These are phyloP conservation scores for Ceratocystis albifundus DNA, from an alignment of 2,329 filamentous ascomycete species.

Conservation along the genomic window DNA sequence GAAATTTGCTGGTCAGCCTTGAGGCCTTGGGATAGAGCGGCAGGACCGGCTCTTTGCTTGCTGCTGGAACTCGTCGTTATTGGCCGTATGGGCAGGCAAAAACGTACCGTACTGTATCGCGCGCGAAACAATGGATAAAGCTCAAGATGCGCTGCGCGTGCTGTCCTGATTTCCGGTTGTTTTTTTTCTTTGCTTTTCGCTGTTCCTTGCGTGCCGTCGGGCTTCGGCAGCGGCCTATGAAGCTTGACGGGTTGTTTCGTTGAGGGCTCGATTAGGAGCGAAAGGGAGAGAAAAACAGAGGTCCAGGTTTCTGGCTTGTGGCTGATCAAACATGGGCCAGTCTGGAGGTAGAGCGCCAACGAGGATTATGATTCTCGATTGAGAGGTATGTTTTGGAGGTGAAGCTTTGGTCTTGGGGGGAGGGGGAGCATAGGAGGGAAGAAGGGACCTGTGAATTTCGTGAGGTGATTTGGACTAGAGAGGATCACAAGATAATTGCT, in stretches of 20 bases:
- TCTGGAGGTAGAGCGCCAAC: not conserved
- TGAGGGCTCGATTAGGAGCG: not conserved
- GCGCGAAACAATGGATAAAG: not conserved
- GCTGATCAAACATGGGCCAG: not conserved
- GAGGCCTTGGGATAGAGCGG: not conserved
- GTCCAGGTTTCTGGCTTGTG: not conserved
- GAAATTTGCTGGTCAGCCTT: conserved; percentile 10
- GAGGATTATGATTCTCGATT: not conserved
- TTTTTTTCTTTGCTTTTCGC: not conserved
- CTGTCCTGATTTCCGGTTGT: not conserved
- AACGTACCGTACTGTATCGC: conserved; percentile 8
- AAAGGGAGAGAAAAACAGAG: not conserved
- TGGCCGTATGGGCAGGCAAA: not conserved
- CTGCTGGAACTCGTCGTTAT: not conserved
- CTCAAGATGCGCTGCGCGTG: not conserved
- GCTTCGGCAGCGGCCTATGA: conserved; percentile 1
- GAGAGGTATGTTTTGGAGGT: conserved; percentile 1
- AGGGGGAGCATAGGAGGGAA: not conserved
- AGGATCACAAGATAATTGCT: not conserved
- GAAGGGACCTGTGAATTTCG: not conserved
- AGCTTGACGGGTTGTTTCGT: not conserved
- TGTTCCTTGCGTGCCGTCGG: conserved; percentile 4
- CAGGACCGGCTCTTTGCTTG: not conserved
- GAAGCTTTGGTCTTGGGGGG: not conserved
- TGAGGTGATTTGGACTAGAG: conserved; percentile 5